phyloP scores from a whole-genome alignment of 129 eudicot genomes.

The Centella asiatica region DNA sequence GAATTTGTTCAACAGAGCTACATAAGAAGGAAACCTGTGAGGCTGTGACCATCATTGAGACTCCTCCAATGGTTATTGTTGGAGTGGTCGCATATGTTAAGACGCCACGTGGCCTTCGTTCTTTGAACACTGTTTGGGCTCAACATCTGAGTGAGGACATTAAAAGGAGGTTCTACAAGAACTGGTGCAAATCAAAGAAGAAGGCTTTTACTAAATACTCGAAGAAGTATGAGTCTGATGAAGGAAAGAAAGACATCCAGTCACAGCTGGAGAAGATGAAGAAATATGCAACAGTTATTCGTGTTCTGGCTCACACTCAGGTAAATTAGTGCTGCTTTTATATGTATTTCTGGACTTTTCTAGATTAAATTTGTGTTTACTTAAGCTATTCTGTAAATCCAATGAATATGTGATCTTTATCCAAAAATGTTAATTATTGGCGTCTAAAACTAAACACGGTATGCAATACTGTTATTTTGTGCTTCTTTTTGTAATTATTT shows the following conservation, averaged over 20 bases:
- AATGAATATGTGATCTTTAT: not conserved
- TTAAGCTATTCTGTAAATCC: not conserved
- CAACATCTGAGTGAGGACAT: slow-evolving; percentile 32
- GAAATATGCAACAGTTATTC: slow-evolving; percentile 28
- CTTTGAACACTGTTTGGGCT: slow-evolving; percentile 31
- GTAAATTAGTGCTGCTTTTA: not conserved
- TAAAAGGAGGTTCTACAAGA: slow-evolving; percentile 32
- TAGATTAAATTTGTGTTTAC: not conserved
- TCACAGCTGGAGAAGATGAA: slow-evolving; percentile 31
- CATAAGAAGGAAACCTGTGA: slow-evolving; percentile 35
- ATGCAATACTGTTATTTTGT: no score
- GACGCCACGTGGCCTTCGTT: slow-evolving; percentile 21
- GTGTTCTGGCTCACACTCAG: slow-evolving; percentile 36
- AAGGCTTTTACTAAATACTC: slow-evolving; percentile 33
- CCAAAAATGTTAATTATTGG: not conserved
- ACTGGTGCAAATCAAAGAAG: slow-evolving; percentile 40
- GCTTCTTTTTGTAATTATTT: no score
- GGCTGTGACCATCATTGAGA: slow-evolving; percentile 34
- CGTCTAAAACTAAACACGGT: not conserved
- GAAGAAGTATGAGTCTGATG: slow-evolving; percentile 22
- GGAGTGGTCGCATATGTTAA: slow-evolving; percentile 32
- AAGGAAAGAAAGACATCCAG: slow-evolving; percentile 33
- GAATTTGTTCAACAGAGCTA: slow-evolving; percentile 13
- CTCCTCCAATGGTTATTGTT: slow-evolving; percentile 35
- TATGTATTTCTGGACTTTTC: not conserved